A percentile compares a stretch with the other conserved stretches of the same genome.
These are phyloP conservation scores for Aquilaria yunnanensis DNA, from an alignment of 345 rosid genomes.

Conservation along the genomic window DNA sequence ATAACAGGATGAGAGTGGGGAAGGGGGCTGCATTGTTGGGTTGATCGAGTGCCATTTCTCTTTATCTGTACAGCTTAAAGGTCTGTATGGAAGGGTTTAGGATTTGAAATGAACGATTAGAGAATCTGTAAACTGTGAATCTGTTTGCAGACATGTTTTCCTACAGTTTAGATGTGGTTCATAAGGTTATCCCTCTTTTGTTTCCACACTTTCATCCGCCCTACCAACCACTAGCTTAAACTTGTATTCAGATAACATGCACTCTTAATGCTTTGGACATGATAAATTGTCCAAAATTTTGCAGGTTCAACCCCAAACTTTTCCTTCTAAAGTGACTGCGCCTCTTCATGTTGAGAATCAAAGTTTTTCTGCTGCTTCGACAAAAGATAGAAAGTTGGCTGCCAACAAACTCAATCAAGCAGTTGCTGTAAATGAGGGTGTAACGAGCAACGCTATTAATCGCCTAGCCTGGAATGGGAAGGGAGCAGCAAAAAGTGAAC, in stretches of 20 bases:
- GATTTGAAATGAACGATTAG: too few species aligned
- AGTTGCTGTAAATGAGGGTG: conserved; percentile 39
- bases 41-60: too few species aligned
- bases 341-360: conserved; percentile 22
- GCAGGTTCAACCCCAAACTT: conserved; percentile 29
- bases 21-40: too few species aligned
- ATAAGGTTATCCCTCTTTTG: neutral
- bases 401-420: conserved; percentile 11
- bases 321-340: conserved; percentile 18
- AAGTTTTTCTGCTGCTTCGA: conserved; percentile 7
- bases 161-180: too few species aligned
- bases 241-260: neutral
- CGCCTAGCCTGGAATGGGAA: conserved; percentile 17
- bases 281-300: conserved; percentile 6
- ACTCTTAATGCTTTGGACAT: neutral
- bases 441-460: conserved; percentile 13
- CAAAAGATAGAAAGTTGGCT: conserved; percentile 15
- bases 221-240: neutral
- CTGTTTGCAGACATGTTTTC: too few species aligned
- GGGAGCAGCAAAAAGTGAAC: conserved; percentile 15
- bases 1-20: too few species aligned
- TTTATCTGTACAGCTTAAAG: too few species aligned
- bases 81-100: too few species aligned
- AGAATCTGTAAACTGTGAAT: too few species aligned
- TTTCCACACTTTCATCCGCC: neutral